Conservation (phyloP, 1,284 basidiomycete genomes). For the Coriolopsis trogii region DNA sequence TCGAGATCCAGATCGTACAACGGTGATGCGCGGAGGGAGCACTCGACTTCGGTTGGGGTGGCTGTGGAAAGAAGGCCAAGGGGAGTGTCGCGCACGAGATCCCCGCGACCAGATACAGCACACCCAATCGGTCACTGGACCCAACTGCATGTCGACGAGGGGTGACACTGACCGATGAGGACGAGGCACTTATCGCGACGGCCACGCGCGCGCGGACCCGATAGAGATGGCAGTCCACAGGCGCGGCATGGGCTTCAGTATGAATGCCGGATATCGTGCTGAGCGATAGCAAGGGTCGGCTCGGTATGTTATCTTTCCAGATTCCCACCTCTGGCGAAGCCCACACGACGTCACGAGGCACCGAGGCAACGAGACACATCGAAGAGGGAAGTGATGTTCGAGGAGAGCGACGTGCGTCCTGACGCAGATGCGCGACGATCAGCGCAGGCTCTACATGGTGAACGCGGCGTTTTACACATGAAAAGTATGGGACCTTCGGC, state of each 20-base stretch:
- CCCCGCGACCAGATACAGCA: no score
- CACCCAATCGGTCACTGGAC: no score
- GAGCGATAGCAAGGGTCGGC: slow-evolving; percentile 11
- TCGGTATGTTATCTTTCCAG: not conserved
- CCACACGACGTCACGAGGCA: slow-evolving; percentile 1
- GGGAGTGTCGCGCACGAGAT: no score
- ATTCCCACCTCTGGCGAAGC: not conserved
- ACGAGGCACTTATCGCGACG: slow-evolving; percentile 1
- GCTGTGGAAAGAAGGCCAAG: no score
- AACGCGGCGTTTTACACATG: no score
- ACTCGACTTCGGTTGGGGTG: no score
- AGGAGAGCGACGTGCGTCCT: no score
- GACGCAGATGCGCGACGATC: slow-evolving; percentile 8
- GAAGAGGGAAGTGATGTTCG: not conserved
- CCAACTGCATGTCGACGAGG: not conserved
- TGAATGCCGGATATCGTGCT: slow-evolving; percentile 15
- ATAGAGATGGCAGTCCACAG: not conserved
- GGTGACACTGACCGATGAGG: no score
- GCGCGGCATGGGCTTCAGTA: slow-evolving; percentile 10
- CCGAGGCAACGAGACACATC: not conserved
- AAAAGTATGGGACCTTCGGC: no score
- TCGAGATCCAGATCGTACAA: no score
- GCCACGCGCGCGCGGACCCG: not conserved
- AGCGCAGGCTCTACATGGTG: slow-evolving; percentile 8
- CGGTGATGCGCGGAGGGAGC: no score